Conservation (phyloP, 2,329 filamentous ascomycete species). For the Trichoderma hamatum region DNA sequence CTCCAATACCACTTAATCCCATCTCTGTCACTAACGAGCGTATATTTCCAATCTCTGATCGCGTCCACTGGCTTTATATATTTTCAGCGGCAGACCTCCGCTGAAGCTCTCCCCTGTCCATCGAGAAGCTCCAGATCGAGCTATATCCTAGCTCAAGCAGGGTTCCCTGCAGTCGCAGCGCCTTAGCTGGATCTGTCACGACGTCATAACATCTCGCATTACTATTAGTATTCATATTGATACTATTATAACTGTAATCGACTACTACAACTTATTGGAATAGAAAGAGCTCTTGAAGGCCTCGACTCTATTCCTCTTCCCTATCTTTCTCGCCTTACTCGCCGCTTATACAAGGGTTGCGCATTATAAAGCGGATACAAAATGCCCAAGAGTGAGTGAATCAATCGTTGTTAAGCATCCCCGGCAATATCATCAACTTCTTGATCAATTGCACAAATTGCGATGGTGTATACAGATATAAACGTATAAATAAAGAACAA, state of each 20-base stretch:
- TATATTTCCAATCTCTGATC: not conserved
- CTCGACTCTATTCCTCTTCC: not conserved
- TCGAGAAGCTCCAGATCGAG: not conserved
- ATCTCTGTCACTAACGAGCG: too few relatives aligned
- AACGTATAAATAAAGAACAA: not conserved
- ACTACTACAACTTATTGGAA: not conserved
- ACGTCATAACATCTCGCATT: slow-evolving; percentile 5
- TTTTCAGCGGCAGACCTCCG: not conserved
- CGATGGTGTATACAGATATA: not conserved
- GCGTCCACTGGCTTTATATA: not conserved
- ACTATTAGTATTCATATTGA: not conserved
- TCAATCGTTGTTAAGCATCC: not conserved
- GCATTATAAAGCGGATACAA: slow-evolving; percentile 29
- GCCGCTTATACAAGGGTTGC: not conserved
- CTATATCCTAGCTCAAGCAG: slow-evolving; percentile 1
- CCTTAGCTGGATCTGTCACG: not conserved
- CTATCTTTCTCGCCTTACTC: not conserved
- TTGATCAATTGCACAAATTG: not conserved
- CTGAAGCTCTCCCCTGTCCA: not conserved
- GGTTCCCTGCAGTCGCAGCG: not conserved
- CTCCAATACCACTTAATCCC: not conserved
- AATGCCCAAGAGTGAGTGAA: slow-evolving; percentile 32
- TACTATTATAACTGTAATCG: not conserved
- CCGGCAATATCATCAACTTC: too few relatives aligned
- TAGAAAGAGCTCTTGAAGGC: not conserved